Base-by-base conservation (phyloP, 352 stramenopile genomes). In the Phytophthora hibernalis region DNA sequence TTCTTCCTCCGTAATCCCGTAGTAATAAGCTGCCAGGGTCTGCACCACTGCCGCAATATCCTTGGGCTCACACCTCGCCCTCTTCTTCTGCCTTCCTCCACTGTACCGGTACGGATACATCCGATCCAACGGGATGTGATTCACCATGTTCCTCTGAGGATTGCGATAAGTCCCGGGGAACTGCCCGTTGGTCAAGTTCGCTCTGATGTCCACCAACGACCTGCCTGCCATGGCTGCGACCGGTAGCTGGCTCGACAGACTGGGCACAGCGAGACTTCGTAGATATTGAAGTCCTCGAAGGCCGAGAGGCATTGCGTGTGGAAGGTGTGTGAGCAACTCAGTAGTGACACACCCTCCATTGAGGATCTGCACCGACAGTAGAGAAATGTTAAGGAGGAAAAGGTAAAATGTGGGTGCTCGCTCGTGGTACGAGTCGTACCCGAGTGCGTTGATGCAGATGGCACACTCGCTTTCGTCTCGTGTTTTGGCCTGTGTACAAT, bases 221-320 rank as follows among this genome's bases (percentile, higher is more conserved):
- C n/a, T n/a, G n/a, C n/a, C n/a, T n/a, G n/a, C n/a, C n/a, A n/a
- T n/a, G n/a, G n/a, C 28, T 59, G 53, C 1, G 52, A 67, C 2
- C 60, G 66, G 40, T 90, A 90, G 31, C 47, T 73, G 33, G 65
- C 53, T 37, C 87, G 81, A 67, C 89, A 96, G 12, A 96, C 79
- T 6, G 89, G 87, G 48, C 87, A 96, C 5, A 92, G 60, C 11
- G 79, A 70, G 21, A 91, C 68, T 54, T 93, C 86, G 71, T 95
- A 94, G 66, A 95, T 92, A 70, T 89, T 94, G 56, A 96, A 96
- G 38, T 89, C 67, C 59, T 95, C 89, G 55, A 96, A 96, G 5
- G 89, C 85, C 9, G 53, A 61, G 3, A 96, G 74, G 42, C 89
- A 96, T 35, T 82, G 77, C 18, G 70, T 38, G 59, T 96, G 89